Conservation (phyloP, 2,329 filamentous ascomycete genomes). For the Fusarium sublunatum region DNA sequence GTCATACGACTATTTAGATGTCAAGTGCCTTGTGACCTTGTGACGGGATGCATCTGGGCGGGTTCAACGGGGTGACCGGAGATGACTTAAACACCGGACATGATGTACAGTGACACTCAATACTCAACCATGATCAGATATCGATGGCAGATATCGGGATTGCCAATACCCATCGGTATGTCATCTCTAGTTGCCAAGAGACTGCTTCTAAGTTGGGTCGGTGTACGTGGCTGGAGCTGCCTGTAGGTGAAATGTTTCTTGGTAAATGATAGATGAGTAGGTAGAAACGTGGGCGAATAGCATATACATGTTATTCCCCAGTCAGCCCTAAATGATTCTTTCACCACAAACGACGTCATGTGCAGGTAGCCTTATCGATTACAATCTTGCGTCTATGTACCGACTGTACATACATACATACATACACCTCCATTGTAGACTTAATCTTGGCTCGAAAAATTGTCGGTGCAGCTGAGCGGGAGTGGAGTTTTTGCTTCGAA, state of each 20-base stretch:
- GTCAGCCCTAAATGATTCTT: slow-evolving; percentile 17
- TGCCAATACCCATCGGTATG: slow-evolving; percentile 24
- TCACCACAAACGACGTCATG: slow-evolving; percentile 13
- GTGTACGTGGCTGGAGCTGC: background rate
- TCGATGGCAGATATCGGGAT: slow-evolving; percentile 1
- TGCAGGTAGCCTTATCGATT: slow-evolving; percentile 17
- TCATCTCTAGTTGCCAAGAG: background rate
- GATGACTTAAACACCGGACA: slow-evolving; percentile 1
- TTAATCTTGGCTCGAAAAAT: slow-evolving; percentile 10
- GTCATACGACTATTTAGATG: slow-evolving; percentile 10
- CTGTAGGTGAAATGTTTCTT: slow-evolving; percentile 7
- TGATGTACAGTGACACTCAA: background rate
- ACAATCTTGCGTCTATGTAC: background rate
- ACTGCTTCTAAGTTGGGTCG: background rate
- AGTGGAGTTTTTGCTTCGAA: background rate
- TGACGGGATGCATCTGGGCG: slow-evolving; percentile 2
- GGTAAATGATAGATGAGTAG: background rate
- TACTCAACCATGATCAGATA: background rate
- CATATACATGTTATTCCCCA: slow-evolving; percentile 1
- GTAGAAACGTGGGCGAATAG: background rate
- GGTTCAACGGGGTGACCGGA: slow-evolving; percentile 30
- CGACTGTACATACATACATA: too few species aligned
- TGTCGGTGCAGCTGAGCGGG: slow-evolving; percentile 5
- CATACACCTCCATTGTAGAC: too few species aligned
- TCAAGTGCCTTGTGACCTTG: slow-evolving; percentile 21